Conservation (phyloP, 768 basidiomycete genomes). For the Pholiota microspora region DNA sequence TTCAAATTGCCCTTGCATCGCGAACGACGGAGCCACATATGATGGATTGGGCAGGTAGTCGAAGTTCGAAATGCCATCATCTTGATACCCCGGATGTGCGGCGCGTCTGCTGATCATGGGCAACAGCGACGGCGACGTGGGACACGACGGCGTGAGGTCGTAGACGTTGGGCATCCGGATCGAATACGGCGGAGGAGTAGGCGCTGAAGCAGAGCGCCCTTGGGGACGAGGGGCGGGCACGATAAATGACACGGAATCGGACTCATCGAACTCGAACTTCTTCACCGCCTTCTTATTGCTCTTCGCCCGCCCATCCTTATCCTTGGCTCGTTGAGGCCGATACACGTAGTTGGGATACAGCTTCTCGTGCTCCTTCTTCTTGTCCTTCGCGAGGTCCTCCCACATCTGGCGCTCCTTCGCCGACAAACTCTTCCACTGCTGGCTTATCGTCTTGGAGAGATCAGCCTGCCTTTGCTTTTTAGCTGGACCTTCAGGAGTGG, state of each 20-base stretch:
- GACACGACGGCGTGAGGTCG: slow-evolving; percentile 53
- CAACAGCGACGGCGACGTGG: slow-evolving; percentile 56
- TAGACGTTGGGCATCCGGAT: slow-evolving; percentile 70
- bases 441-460: slow-evolving; percentile 79
- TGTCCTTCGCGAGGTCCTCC: slow-evolving; percentile 76
- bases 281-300: slow-evolving; percentile 36
- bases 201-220: slow-evolving; percentile 47
- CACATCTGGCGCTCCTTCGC: slow-evolving; percentile 68
- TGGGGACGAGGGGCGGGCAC: slow-evolving; percentile 32
- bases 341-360: slow-evolving; percentile 79
- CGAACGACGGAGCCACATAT: slow-evolving; percentile 35
- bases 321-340: slow-evolving; percentile 64
- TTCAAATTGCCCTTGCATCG: slow-evolving; percentile 40
- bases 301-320: slow-evolving; percentile 51
- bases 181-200: slow-evolving; percentile 63
- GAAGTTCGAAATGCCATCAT: slow-evolving; percentile 43
- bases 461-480: slow-evolving; percentile 75
- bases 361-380: slow-evolving; percentile 76
- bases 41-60: slow-evolving; percentile 49
- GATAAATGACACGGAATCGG: slow-evolving; percentile 37
- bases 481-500: slow-evolving; percentile 34
- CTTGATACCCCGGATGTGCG: slow-evolving; percentile 47
- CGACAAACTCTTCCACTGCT: slow-evolving; percentile 72
- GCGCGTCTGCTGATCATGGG: slow-evolving; percentile 63
- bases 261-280: slow-evolving; percentile 38